Base-by-base conservation (phyloP, 495 filamentous ascomycete genomes). In the Aspergillus baeticus region DNA sequence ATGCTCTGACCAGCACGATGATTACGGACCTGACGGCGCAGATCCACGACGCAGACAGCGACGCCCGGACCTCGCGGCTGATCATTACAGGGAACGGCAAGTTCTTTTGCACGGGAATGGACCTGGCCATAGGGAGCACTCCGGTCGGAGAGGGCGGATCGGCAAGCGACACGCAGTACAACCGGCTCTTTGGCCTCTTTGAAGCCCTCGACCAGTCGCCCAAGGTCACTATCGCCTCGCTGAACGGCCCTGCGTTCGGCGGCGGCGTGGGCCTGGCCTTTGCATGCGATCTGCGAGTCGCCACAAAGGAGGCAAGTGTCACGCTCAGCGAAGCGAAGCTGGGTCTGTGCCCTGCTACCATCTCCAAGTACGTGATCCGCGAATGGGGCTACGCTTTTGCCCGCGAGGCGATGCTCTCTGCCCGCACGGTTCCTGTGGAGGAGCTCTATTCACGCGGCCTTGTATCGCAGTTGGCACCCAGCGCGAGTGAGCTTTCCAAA, bases 51-150 rank as follows among this genome's bases (percentile, higher is more conserved):
- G 62, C 61, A 8, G 61, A 55, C 29, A 45, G 20, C 0, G 65
- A 74, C 35, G 39, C 56, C 1, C 55, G 41, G 0, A 63, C 67
- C 39, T 66, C 66, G 13, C 68, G 68, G 0, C 66, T 77, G 4
- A 50, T 75, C 29, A 57, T 77, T 8, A 68, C 62, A 0, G 68
- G 63, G 0, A 62, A 54, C 7, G 74, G 73, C 0, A 66, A 58
- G 38, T 77, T 66, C 61, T 77, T 77, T 52, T 77, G 73, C 48
- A 72, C 69, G n/a, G 73, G 74, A 13, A 72, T 74, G 70, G 71
- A 76, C 29, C 54, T 71, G 1, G 59, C 55, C 4, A 67, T 63
- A 17, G 54, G 46, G 3, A 64, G 52, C 33, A 60, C 60, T 1
- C 54, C 60, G 13, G 58, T 64, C 11, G 62, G 57, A 2, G 57